Percentiles rank a stretch among this genome's conserved stretches.
Evolutionary conservation across 176 grass and related monocot genomes (phyloP).

Genomic region (Thinopyrum elongatum): DNA sequence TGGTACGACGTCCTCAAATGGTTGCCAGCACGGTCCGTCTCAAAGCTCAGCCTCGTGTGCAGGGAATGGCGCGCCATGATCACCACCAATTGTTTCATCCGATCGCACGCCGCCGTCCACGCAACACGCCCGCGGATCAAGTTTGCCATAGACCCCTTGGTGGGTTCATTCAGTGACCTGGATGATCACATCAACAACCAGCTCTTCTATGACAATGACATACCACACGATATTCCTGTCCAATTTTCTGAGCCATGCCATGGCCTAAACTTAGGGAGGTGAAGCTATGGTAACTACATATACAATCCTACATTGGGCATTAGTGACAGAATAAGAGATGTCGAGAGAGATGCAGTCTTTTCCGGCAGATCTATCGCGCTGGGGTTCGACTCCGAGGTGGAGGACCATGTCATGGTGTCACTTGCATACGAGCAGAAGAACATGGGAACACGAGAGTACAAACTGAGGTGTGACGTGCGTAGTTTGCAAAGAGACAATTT

Average conservation of each 20-base stretch:
- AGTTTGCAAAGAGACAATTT: not conserved
- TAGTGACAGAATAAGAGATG: rapidly evolving
- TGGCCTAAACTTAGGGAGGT: not conserved
- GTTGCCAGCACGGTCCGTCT: not conserved
- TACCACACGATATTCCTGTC: not conserved
- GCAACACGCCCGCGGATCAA: not conserved
- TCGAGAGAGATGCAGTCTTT: not conserved
- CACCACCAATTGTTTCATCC: not conserved
- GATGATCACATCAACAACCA: not conserved
- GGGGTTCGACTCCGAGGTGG: not conserved
- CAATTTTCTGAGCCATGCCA: not conserved
- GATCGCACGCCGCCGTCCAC: not conserved
- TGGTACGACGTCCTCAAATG: not conserved
- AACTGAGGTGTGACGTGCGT: not conserved
- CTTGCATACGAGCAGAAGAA: not conserved
- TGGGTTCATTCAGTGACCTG: not conserved
- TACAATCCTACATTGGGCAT: not conserved
- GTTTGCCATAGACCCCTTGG: not conserved
- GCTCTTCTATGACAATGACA: no score
- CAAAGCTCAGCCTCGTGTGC: not conserved
- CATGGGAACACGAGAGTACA: not conserved
- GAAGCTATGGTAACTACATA: not conserved
- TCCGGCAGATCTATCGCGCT: not conserved
- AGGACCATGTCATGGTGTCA: not conserved
- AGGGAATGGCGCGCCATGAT: not conserved